Evolutionary conservation across 805 yeast genomes (phyloP), one percentile per base, ranked within the genome.

Genomic region (Debaryomyces prosopidis): DNA sequence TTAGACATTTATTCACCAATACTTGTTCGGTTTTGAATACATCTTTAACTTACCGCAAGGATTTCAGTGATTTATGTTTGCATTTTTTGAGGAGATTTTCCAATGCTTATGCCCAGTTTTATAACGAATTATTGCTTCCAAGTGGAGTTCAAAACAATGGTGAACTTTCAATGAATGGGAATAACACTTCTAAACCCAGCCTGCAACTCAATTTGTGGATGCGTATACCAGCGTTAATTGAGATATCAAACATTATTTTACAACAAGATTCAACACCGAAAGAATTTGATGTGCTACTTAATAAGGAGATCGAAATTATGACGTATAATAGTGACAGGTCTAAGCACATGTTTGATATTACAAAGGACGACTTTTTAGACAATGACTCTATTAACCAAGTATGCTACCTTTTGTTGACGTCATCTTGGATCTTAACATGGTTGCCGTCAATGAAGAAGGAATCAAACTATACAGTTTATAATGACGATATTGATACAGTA

Each of bases 381-480:
- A 59, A 68, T 14, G 75, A 75, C 11, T 69, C 80, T 11, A 73
- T 83, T 50, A 73, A 74, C 39, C 73, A 76, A 16, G 68, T 83
- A 3, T 69, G 84, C 10, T 66, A 80, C 43, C 66, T 87, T 36
- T 66, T 82, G 15, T 69, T 78, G 11, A 77, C 86, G 3, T 51
- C 84, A 1, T 65, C 72, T 14, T 80, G 89, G 82, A 66, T 83
- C 2, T 60, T 80, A 34, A 54, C 68, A 14, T 84, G 90, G 87
- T 69, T 87, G 36, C 85, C 87, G 0, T 57, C 57, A 4, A 63
- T 83, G 57, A 70, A 78, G 43, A 76, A 78, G 42, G 71, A 69
- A 7, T 62, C 72, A 1, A 68, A 64, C 38, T 63, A 59, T 43
- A 52, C 54, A 19, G 50, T 54, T 18, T 45, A 57, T 28, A 62